Conservation (phyloP, 768 basidiomycete genomes). For the Phanerodontia chrysosporium region DNA sequence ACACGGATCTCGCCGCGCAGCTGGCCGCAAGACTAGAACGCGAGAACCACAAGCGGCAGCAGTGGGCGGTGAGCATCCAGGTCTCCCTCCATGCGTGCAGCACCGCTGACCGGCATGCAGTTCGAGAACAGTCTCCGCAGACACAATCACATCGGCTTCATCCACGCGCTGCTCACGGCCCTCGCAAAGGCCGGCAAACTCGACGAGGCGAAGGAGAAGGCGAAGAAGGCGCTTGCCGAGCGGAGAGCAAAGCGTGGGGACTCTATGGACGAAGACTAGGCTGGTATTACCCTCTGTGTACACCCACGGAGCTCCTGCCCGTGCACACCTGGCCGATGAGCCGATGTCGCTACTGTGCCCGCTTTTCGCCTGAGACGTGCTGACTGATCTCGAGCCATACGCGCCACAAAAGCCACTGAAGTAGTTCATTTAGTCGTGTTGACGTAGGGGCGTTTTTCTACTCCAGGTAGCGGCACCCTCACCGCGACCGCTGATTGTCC, state of each 20-base stretch:
- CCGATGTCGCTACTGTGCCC: background rate
- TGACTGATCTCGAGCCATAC: too few species aligned
- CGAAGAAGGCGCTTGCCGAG: slow-evolving; percentile 40
- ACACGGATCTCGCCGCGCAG: slow-evolving; percentile 38
- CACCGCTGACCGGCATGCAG: slow-evolving; percentile 31
- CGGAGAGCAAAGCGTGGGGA: slow-evolving; percentile 39
- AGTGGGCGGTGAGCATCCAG: slow-evolving; percentile 67
- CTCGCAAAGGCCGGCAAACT: slow-evolving; percentile 71
- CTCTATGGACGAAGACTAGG: slow-evolving; percentile 39
- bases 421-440: too few species aligned
- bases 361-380: too few species aligned
- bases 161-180: slow-evolving; percentile 66
- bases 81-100: background rate
- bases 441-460: too few species aligned
- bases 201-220: slow-evolving; percentile 42
- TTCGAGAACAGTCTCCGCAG: slow-evolving; percentile 85
- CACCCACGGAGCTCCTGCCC: too few species aligned
- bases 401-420: too few species aligned
- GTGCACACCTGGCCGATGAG: background rate
- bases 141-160: slow-evolving; percentile 84
- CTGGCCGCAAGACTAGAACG: slow-evolving; percentile 52
- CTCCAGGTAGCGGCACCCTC: too few species aligned
- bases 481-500: too few species aligned
- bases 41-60: slow-evolving; percentile 71
- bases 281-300: too few species aligned